phyloP scores from a whole-genome alignment of 768 basidiomycete species.

The Rhizopogon roseolus region DNA sequence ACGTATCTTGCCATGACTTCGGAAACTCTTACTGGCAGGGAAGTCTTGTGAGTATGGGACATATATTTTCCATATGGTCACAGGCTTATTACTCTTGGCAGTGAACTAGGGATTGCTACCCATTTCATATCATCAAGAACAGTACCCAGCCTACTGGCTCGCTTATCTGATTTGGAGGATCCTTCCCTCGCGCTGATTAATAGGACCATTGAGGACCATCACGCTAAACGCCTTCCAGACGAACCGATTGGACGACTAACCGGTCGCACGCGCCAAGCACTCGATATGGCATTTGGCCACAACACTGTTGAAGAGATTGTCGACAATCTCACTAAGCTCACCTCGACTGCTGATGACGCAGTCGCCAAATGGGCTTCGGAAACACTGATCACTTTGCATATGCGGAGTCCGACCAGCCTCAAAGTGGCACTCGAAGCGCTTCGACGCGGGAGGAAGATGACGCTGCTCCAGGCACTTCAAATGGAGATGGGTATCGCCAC shows the following conservation, averaged over 20 bases:
- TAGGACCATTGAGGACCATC: conserved; percentile 61
- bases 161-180: conserved; percentile 44
- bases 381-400: conserved; percentile 57
- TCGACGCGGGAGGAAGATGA: conserved; percentile 58
- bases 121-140: conserved; percentile 83
- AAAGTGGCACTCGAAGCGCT: conserved; percentile 84
- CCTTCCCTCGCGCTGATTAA: conserved; percentile 49
- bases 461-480: conserved; percentile 62
- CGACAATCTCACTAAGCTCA: conserved; percentile 40
- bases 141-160: conserved; percentile 65
- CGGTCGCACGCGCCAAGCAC: conserved; percentile 64
- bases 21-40: conserved; percentile 66
- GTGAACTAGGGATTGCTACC: conserved; percentile 90
- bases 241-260: conserved; percentile 50
- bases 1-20: conserved; percentile 92
- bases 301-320: conserved; percentile 71
- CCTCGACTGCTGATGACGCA: conserved; percentile 33
- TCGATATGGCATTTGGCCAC: conserved; percentile 77
- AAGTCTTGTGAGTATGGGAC: conserved; percentile 67
- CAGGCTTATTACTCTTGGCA: conserved; percentile 26
- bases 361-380: conserved; percentile 71
- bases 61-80: conserved; percentile 1
- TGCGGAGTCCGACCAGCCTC: conserved; percentile 87
- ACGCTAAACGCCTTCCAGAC: conserved; percentile 51
- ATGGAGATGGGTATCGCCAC: conserved; percentile 89